These are phyloP conservation scores for Epichloe elymi DNA, from an alignment of 2,329 filamentous ascomycete genomes.

Conservation along the genomic window DNA sequence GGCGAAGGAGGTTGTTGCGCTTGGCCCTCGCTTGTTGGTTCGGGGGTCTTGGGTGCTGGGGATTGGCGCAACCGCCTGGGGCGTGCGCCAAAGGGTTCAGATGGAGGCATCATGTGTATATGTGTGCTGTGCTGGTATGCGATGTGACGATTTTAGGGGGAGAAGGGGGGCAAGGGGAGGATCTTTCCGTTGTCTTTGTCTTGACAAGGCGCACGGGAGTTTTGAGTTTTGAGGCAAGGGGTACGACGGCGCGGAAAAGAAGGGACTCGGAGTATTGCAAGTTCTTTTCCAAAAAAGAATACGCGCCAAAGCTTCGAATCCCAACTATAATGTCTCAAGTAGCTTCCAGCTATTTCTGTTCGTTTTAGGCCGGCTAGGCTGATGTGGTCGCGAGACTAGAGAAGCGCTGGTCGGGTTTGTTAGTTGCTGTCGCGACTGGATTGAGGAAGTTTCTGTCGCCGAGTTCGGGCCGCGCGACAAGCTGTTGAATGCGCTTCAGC, in stretches of 20 bases:
- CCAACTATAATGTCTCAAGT: slow-evolving; percentile 1
- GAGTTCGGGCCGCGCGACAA: slow-evolving; percentile 4
- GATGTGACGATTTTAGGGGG: neutral
- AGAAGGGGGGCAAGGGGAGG: neutral
- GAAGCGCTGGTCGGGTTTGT: neutral
- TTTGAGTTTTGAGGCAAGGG: slow-evolving; percentile 9
- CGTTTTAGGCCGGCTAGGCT: neutral
- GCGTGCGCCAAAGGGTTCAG: slow-evolving; percentile 31
- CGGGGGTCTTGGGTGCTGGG: slow-evolving; percentile 36
- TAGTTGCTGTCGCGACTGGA: slow-evolving; percentile 4
- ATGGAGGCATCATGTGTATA: slow-evolving; percentile 28
- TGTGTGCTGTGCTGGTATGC: slow-evolving; percentile 12
- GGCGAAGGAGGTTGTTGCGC: slow-evolving; percentile 34
- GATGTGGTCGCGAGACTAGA: neutral
- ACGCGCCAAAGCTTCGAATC: neutral
- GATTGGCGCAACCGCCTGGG: slow-evolving; percentile 29
- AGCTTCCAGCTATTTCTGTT: neutral
- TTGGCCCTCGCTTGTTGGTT: slow-evolving; percentile 27
- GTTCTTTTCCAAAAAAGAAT: neutral
- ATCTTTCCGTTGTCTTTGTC: neutral
- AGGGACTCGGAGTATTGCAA: neutral
- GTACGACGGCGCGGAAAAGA: neutral
- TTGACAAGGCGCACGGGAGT: slow-evolving; percentile 6
- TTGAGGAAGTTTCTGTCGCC: slow-evolving; percentile 4
- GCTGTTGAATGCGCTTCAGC: slow-evolving; percentile 1